These are phyloP conservation scores for Eutrema japonicum DNA, from an alignment of 345 rosid species.

Conservation along the genomic window DNA sequence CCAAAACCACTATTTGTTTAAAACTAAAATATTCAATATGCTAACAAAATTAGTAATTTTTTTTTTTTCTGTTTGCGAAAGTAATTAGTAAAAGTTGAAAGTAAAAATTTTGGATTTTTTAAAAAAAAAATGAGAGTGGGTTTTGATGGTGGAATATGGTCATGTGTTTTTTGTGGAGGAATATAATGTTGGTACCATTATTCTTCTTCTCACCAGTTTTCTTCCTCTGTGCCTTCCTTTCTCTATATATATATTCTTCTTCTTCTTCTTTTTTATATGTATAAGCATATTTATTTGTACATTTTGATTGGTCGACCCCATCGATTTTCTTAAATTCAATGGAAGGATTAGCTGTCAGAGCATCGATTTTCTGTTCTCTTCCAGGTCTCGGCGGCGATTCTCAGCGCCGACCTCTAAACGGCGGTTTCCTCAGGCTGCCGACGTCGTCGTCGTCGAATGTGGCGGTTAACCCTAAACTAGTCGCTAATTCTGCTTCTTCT, in stretches of 20 bases:
- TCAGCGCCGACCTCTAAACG: slow-evolving; percentile 1
- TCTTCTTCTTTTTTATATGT: background rate
- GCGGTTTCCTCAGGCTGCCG: slow-evolving; percentile 41
- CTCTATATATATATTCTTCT: slow-evolving; percentile 26
- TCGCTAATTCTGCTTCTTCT: slow-evolving; percentile 37
- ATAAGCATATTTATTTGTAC: slow-evolving; percentile 3
- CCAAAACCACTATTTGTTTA: slow-evolving; percentile 9
- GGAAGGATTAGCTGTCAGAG: slow-evolving; percentile 45
- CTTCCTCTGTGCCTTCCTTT: slow-evolving; percentile 1
- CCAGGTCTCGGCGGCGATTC: slow-evolving; percentile 29
- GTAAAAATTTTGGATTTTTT: background rate
- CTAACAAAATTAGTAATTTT: too few relatives aligned
- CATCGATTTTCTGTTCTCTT: slow-evolving; percentile 31
- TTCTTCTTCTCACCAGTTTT: slow-evolving; percentile 36
- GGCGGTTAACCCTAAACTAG: slow-evolving; percentile 7
- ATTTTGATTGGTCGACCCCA: background rate
- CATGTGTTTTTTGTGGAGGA: slow-evolving; percentile 45
- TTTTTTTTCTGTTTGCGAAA: too few relatives aligned
- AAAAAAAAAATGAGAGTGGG: background rate
- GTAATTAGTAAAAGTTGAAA: background rate
- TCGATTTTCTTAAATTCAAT: slow-evolving; percentile 10
- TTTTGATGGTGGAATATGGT: slow-evolving; percentile 33
- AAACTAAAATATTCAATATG: background rate
- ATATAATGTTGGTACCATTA: slow-evolving; percentile 30
- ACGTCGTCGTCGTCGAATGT: slow-evolving; percentile 15